Evolutionary conservation across 225 moss, liverwort and hornwort genomes (phyloP).

Genomic region (Marchantia paleacea): DNA sequence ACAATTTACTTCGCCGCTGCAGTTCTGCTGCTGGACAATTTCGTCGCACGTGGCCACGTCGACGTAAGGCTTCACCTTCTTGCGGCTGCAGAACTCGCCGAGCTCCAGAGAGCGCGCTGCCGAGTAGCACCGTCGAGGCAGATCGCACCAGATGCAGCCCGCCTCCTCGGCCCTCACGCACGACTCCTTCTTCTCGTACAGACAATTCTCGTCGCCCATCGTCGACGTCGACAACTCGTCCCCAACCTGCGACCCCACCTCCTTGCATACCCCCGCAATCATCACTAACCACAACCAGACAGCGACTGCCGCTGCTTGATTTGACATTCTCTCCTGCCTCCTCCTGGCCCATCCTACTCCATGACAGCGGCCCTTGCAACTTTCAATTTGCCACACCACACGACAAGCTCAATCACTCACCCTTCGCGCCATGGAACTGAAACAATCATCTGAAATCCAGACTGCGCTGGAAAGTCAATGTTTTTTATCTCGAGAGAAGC

Average conservation of each 20-base stretch:
- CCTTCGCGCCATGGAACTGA: too few species aligned
- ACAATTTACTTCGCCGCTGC: slow-evolving; percentile 40
- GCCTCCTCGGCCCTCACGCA: slow-evolving; percentile 39
- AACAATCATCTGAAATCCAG: too few species aligned
- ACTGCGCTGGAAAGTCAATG: too few species aligned
- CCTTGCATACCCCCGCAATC: slow-evolving; percentile 8
- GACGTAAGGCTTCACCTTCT: slow-evolving; percentile 15
- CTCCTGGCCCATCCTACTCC: too few species aligned
- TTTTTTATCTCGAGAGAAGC: too few species aligned
- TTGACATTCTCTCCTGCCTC: too few species aligned
- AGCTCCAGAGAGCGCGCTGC: slow-evolving; percentile 38
- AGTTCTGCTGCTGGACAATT: slow-evolving; percentile 28
- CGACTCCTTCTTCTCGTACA: slow-evolving; percentile 29
- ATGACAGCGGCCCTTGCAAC: too few species aligned
- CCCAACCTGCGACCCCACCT: slow-evolving; percentile 5
- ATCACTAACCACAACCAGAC: not conserved
- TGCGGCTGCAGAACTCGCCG: slow-evolving; percentile 32
- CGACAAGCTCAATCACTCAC: too few species aligned
- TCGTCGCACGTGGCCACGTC: slow-evolving; percentile 30
- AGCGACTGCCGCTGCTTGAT: too few species aligned
- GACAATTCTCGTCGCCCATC: slow-evolving; percentile 32
- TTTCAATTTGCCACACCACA: too few species aligned
- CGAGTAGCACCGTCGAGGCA: slow-evolving; percentile 44
- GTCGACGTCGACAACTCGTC: slow-evolving; percentile 5
- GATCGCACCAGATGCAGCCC: slow-evolving; percentile 51